These are phyloP conservation scores for Hypoxylon rubiginosum DNA, from an alignment of 2,329 filamentous ascomycete genomes.

Conservation along the genomic window DNA sequence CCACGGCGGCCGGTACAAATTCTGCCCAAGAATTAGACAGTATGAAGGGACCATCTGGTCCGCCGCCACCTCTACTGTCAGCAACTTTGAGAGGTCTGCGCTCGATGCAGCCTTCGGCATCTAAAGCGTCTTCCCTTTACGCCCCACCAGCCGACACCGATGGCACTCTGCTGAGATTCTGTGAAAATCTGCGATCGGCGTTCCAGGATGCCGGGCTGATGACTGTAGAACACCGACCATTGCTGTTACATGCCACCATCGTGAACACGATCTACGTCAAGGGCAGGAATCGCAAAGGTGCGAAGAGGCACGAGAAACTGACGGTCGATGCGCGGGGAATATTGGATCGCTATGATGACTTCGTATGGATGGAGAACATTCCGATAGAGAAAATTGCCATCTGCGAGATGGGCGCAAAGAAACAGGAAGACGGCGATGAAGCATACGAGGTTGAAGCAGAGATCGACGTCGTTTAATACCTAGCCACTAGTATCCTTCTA, in stretches of 20 bases:
- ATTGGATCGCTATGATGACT: constrained; percentile 72
- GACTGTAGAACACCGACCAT: constrained; percentile 68
- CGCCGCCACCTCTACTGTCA: constrained; percentile 48
- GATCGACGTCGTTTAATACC: constrained; percentile 50
- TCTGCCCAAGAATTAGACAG: constrained; percentile 12
- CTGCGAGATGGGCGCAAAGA: constrained; percentile 89
- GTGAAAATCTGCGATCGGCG: constrained; percentile 63
- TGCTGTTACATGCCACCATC: constrained; percentile 87
- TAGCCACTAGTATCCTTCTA: background rate
- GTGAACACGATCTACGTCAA: constrained; percentile 86
- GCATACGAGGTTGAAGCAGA: constrained; percentile 68
- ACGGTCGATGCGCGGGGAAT: constrained; percentile 68
- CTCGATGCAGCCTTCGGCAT: constrained; percentile 74
- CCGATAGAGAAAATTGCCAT: constrained; percentile 79
- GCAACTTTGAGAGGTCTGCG: constrained; percentile 68
- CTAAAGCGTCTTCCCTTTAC: constrained; percentile 74
- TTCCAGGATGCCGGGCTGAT: constrained; percentile 72
- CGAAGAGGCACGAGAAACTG: constrained; percentile 55
- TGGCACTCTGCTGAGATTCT: constrained; percentile 68
- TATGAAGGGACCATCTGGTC: constrained; percentile 29
- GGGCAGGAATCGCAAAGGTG: constrained; percentile 48
- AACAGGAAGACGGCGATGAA: constrained; percentile 66
- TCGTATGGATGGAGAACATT: constrained; percentile 78
- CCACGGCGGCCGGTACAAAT: background rate
- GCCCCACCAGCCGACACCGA: constrained; percentile 69